phyloP scores from a whole-genome alignment of 2,329 filamentous ascomycete species.

The Epichloe sibirici region DNA sequence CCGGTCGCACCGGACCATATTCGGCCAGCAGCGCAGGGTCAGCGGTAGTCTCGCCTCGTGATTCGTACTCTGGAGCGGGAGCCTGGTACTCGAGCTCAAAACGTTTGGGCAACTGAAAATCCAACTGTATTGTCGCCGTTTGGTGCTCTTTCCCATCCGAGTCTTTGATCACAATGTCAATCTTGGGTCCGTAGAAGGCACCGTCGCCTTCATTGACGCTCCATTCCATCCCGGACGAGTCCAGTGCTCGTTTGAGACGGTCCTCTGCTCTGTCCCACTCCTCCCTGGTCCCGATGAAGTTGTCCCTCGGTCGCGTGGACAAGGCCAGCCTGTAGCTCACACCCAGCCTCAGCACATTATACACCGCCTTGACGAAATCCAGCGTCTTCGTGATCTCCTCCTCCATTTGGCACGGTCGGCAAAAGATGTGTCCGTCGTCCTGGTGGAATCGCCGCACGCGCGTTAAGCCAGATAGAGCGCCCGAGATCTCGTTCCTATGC shows the following conservation, averaged over 20 bases:
- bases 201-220: constrained; percentile 69
- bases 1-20: constrained; percentile 53
- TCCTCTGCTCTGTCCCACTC: constrained; percentile 42
- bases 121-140: constrained; percentile 77
- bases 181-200: constrained; percentile 86
- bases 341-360: constrained; percentile 56
- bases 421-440: constrained; percentile 87
- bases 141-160: constrained; percentile 78
- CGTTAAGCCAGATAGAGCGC: constrained; percentile 69
- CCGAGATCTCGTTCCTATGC: constrained; percentile 78
- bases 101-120: constrained; percentile 77
- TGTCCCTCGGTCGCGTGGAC: constrained; percentile 64
- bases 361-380: constrained; percentile 62
- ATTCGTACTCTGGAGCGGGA: constrained; percentile 51
- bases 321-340: constrained; percentile 59
- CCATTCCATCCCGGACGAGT: constrained; percentile 63
- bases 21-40: constrained; percentile 34
- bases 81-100: constrained; percentile 67
- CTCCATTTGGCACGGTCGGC: constrained; percentile 62
- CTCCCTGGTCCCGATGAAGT: constrained; percentile 62
- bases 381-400: constrained; percentile 63
- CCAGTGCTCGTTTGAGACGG: constrained; percentile 28
- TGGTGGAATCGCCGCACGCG: constrained; percentile 80
- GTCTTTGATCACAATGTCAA: constrained; percentile 73
- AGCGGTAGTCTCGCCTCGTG: constrained; percentile 35